Evolutionary conservation across 2,329 filamentous ascomycete genomes (phyloP).

Genomic region (Sclerotinia trifoliorum): DNA sequence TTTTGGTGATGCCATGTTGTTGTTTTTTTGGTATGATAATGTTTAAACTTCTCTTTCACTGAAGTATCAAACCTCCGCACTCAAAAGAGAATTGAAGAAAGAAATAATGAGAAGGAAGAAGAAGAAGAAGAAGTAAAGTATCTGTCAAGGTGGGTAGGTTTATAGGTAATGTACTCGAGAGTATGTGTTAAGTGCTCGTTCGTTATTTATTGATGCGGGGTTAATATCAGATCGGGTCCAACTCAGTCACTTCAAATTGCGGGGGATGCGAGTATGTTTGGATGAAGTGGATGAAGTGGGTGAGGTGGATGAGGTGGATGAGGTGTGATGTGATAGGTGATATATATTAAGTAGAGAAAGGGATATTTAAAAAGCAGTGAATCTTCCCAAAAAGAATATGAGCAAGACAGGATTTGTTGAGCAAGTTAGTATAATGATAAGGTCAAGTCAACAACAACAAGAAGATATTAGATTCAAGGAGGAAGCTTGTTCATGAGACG

Average conservation of each 20-base stretch:
- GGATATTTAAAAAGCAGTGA: neutral
- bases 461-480: no score
- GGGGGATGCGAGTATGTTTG: slow-evolving; percentile 10
- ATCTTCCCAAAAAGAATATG: neutral
- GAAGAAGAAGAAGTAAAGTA: neutral
- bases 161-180: neutral
- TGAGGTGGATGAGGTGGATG: no score
- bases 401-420: neutral
- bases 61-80: neutral
- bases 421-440: neutral
- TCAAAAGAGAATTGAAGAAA: neutral
- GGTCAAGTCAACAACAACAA: neutral
- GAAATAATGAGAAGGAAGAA: neutral
- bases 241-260: neutral
- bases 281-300: no score
- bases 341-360: neutral
- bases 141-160: neutral
- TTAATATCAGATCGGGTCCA: slow-evolving; percentile 11
- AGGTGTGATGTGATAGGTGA: neutral
- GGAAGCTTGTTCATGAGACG: neutral
- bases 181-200: slow-evolving; percentile 10
- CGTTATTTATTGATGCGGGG: neutral
- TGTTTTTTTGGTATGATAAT: neutral
- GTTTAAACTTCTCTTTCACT: neutral
- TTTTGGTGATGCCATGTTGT: slow-evolving; percentile 8